Conservation (phyloP, 2,329 filamentous ascomycete species). For the Tympanopsis confertula region DNA sequence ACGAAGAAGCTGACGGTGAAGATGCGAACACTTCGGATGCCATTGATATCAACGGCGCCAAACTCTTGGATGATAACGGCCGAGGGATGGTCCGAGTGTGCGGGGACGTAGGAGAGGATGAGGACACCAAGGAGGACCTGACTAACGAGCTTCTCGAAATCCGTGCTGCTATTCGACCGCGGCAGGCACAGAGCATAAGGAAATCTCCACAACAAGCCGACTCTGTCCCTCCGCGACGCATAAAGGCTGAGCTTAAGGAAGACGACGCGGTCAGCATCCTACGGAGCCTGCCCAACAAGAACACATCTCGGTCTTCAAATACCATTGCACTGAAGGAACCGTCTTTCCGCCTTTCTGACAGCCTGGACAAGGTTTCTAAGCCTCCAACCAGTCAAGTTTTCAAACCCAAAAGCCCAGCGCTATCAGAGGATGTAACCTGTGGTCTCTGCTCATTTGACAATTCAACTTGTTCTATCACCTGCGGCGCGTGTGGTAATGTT, state of each 20-base stretch:
- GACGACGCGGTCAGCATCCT: neutral
- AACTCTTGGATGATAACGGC: slow-evolving; percentile 54
- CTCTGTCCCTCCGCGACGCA: neutral
- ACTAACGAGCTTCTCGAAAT: slow-evolving; percentile 3
- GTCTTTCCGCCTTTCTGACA: too few relatives aligned
- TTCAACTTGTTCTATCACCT: slow-evolving; percentile 39
- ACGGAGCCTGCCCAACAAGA: neutral
- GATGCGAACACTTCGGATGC: slow-evolving; percentile 36
- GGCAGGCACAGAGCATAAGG: too few relatives aligned
- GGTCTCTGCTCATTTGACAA: slow-evolving; percentile 58
- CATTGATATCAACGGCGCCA: slow-evolving; percentile 52
- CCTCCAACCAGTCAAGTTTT: neutral
- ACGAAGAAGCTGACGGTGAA: slow-evolving; percentile 27
- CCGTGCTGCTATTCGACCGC: too few relatives aligned
- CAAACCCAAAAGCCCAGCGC: neutral
- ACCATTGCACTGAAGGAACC: too few relatives aligned
- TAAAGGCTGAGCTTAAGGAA: neutral
- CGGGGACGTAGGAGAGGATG: slow-evolving; percentile 48
- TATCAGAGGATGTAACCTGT: neutral
- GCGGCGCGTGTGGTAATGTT: slow-evolving; percentile 56
- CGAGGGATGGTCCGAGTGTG: slow-evolving; percentile 63
- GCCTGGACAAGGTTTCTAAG: too few relatives aligned
- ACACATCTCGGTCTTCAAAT: too few relatives aligned
- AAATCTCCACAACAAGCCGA: too few relatives aligned
- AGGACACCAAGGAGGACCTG: slow-evolving; percentile 7